Evolutionary conservation across 2,329 filamentous ascomycete genomes (phyloP).

Genomic region (Fusarium sp.): DNA sequence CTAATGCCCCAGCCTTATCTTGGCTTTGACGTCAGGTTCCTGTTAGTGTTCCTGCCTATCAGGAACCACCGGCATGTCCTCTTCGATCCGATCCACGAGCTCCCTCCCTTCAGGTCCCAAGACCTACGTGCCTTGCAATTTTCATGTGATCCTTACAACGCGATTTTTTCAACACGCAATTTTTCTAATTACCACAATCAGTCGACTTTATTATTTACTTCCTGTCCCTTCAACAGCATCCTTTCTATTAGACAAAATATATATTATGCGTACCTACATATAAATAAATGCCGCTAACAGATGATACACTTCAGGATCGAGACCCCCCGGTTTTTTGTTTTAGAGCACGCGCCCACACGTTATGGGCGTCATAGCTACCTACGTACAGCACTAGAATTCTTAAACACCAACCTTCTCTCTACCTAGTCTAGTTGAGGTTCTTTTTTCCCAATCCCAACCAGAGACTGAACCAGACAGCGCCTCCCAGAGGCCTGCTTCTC

Average conservation of each 20-base stretch:
- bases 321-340: slow-evolving; percentile 38
- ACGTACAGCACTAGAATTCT: slow-evolving; percentile 19
- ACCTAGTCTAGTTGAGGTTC: slow-evolving; percentile 1
- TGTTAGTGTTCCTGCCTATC: slow-evolving; percentile 46
- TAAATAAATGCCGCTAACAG: slow-evolving; percentile 12
- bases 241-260: background rate
- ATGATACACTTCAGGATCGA: slow-evolving; percentile 26
- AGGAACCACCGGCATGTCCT: slow-evolving; percentile 41
- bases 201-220: background rate
- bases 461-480: slow-evolving; percentile 27
- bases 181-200: slow-evolving; percentile 1
- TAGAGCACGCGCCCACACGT: slow-evolving; percentile 34
- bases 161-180: slow-evolving; percentile 10
- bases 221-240: background rate
- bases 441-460: slow-evolving; percentile 2
- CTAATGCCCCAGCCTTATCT: slow-evolving; percentile 12
- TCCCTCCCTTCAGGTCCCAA: background rate
- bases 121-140: background rate
- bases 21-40: slow-evolving; percentile 44
- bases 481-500: slow-evolving; percentile 35
- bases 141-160: slow-evolving; percentile 29
- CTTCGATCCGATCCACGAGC: background rate
- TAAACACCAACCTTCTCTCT: slow-evolving; percentile 8
- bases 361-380: slow-evolving; percentile 45
- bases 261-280: background rate